Percentiles rank a stretch among this genome's conserved stretches.
Conservation (phyloP, 2,329 filamentous ascomycete species). For the Aureobasidium sp. region DNA sequence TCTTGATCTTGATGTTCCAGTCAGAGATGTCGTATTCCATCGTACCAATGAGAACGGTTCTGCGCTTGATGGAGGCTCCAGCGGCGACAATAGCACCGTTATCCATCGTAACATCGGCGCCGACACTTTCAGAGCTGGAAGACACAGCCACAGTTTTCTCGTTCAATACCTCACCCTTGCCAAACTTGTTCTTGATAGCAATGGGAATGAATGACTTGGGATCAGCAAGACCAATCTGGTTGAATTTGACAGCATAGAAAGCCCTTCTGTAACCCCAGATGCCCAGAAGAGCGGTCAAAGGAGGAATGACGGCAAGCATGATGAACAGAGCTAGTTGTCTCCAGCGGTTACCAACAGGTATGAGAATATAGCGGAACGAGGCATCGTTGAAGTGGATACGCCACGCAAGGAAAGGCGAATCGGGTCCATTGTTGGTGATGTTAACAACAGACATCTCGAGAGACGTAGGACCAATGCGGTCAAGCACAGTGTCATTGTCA, state of each 20-base stretch:
- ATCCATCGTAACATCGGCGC: background rate
- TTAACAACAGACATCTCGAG: constrained; percentile 52
- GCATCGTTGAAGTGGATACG: constrained; percentile 51
- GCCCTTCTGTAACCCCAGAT: constrained; percentile 53
- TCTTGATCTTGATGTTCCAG: constrained; percentile 65
- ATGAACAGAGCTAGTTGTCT: constrained; percentile 50
- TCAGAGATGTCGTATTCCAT: constrained; percentile 69
- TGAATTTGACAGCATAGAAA: constrained; percentile 59
- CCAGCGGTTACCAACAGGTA: constrained; percentile 49
- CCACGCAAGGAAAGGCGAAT: constrained; percentile 50
- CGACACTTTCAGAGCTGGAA: constrained; percentile 30
- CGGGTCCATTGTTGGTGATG: constrained; percentile 48
- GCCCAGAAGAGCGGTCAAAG: constrained; percentile 43
- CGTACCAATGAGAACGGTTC: constrained; percentile 60
- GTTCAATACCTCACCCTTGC: constrained; percentile 22
- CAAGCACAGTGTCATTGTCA: constrained; percentile 54
- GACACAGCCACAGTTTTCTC: constrained; percentile 27
- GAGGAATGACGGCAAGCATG: constrained; percentile 48
- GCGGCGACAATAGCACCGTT: background rate
- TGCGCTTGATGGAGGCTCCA: constrained; percentile 24
- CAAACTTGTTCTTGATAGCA: constrained; percentile 30
- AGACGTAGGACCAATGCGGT: constrained; percentile 55
- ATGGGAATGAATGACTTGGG: constrained; percentile 38
- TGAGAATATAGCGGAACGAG: constrained; percentile 44
- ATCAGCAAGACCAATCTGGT: constrained; percentile 49